Evolutionary conservation across 768 basidiomycete species (phyloP), one percentile per base, ranked within the genome.

Genomic region (Phlegmacium glaucopus): DNA sequence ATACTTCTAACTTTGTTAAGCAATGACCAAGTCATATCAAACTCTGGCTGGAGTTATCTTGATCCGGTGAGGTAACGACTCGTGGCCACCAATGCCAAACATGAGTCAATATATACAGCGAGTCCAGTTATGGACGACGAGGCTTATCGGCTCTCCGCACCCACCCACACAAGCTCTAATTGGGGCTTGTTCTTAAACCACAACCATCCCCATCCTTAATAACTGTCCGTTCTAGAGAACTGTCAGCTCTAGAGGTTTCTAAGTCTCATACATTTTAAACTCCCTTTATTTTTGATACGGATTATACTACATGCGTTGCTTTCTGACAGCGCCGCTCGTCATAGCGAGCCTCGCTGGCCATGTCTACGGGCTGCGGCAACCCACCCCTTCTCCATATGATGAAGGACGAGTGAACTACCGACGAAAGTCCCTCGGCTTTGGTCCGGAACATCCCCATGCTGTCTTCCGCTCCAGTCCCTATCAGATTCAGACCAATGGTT

Each of bases 351-450:
- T 85, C 53, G 80, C 83, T 35, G 78, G 80, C 58, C 67, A 69
- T 52, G 72, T 76, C 42, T 69, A 78, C 50, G 78, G 77, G 10
- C 78, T 78, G 56, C 61, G 65, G 48, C 66, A 54, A 1, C 44
- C 51, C 22, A 27, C 49, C 10, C 54, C 61, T 13, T 49, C 58
- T n/a, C 45, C 57, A 13, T 48, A 58, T 41, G 58, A 58, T 46
- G 61, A 67, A 42, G 62, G 63, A 30, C 66, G 66, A 32, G 59
- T 72, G 12, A 61, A 66, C 29, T 63, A 61, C 30, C 82, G 92
- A 57, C 83, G 94, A 60, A 96, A 97, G 85, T 80, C 94, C 0
- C 78, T 98, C 46, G 84, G 85, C 17, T 96, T 95, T 62, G 94
- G 94, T 1, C 92, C 93, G 5, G 69, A 75, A 13, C 85, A 85